Base-by-base conservation (phyloP, 169 alveolate genomes). In the Besnoitia besnoiti region DNA sequence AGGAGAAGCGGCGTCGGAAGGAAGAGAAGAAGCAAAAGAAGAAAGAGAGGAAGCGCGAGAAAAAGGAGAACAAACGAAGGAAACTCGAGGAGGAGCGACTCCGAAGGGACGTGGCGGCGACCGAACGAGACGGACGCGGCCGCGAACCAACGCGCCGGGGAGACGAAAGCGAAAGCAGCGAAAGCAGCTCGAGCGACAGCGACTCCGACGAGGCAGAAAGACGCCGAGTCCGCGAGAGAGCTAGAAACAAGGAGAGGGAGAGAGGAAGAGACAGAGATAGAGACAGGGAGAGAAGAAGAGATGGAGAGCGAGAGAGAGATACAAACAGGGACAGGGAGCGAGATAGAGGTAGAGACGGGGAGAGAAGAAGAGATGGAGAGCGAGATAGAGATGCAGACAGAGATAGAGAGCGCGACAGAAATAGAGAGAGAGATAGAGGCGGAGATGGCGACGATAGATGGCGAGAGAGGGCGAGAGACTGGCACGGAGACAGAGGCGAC, bases 11-110 rank as follows among this genome's bases (percentile, higher is more conserved):
- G 37, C 16, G 21, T 1, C n/a, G 40, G 87, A 37, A 42, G 87
- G 40, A 44, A 27, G 61, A 77, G 59, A 77, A 77, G 87, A 42
- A 39, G 59, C 61, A 16, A 12, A 10, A 39, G 87, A 85, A 55
- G 51, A 8, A 40, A 51, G 51, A 30, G 39, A 85, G 4, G 55
- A 85, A 85, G 40, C 37, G 35, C 27, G n/a, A n/a, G 80, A 85
- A 85, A 40, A 85, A 85, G 80, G 80, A 59, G 91, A 40, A n/a
- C 42, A 82, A 82, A 67, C 61, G 30, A 0, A 10, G 12, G 51
- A 77, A n/a, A n/a, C n/a, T n/a, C n/a, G n/a, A n/a, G n/a, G n/a
- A n/a, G n/a, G n/a, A n/a, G n/a, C n/a, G n/a, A n/a, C n/a, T n/a
- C n/a, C n/a, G n/a, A n/a, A n/a, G 62, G 30, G 62, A 50, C 30